Conservation (phyloP, 805 yeast species). For the Starmera dryadoides region DNA sequence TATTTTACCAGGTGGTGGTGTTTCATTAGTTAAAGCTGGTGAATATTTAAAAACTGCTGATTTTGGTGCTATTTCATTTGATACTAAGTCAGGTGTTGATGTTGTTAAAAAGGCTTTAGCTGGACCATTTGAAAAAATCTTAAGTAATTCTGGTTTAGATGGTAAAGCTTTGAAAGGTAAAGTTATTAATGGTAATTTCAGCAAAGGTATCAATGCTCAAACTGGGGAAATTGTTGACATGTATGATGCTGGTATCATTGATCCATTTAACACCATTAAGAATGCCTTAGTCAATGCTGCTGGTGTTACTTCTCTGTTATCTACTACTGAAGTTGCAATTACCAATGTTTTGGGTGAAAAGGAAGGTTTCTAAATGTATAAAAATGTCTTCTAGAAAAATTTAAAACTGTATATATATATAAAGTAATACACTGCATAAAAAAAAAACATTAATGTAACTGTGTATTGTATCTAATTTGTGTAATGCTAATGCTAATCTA, state of each 20-base stretch:
- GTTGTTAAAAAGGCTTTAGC: conserved; percentile 88
- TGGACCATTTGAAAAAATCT: conserved; percentile 91
- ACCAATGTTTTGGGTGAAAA: conserved; percentile 2
- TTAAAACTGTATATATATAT: not conserved
- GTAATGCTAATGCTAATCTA: not conserved
- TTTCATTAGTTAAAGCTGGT: conserved; percentile 93
- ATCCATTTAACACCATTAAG: conserved; percentile 97
- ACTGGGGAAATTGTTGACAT: conserved; percentile 92
- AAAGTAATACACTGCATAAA: not conserved
- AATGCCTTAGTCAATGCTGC: conserved; percentile 93
- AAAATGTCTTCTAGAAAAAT: not conserved
- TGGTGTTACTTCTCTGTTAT: conserved; percentile 94
- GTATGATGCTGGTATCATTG: conserved; percentile 95
- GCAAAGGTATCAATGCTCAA: conserved; percentile 85
- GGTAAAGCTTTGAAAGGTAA: conserved; percentile 71
- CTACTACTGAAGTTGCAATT: conserved; percentile 97
- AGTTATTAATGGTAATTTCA: conserved; percentile 47
- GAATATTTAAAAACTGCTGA: conserved; percentile 61
- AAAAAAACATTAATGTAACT: not conserved
- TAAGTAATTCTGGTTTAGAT: conserved; percentile 96
- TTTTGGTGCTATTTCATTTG: conserved; percentile 67
- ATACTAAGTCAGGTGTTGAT: conserved; percentile 92
- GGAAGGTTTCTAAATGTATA: conserved; percentile 1
- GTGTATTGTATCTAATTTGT: too few species aligned
- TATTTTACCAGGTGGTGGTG: conserved; percentile 99